These are phyloP conservation scores for Neurospora africana DNA, from an alignment of 495 filamentous ascomycete genomes.

Conservation along the genomic window DNA sequence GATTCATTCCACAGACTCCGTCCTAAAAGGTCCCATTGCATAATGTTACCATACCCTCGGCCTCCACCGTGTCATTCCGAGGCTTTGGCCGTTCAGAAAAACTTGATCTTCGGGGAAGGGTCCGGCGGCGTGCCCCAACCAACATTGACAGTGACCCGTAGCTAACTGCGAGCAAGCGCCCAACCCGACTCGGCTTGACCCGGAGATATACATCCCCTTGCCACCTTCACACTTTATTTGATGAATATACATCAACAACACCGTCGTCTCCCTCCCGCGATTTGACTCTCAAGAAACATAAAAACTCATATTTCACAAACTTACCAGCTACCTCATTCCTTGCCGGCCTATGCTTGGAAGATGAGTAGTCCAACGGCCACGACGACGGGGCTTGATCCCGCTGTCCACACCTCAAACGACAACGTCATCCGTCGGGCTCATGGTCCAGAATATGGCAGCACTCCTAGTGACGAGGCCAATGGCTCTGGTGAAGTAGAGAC, in stretches of 20 bases:
- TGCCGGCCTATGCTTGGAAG: conserved; percentile 1
- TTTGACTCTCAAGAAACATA: neutral
- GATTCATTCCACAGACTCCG: neutral
- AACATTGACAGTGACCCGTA: neutral
- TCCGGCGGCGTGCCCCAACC: neutral
- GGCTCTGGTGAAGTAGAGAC: conserved; percentile 5
- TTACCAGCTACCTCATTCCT: neutral
- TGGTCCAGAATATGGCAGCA: neutral
- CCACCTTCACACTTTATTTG: neutral
- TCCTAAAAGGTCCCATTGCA: neutral
- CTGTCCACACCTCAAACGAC: neutral
- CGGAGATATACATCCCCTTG: neutral
- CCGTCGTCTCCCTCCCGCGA: neutral
- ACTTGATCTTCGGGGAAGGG: neutral
- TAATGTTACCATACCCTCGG: neutral
- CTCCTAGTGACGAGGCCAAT: neutral
- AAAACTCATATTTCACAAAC: neutral
- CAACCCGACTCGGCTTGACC: neutral
- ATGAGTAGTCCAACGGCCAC: conserved; percentile 15
- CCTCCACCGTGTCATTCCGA: neutral
- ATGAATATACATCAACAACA: neutral
- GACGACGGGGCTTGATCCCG: conserved; percentile 2
- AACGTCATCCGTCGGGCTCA: neutral
- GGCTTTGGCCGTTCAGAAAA: neutral
- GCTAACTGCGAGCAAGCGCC: neutral